These are phyloP conservation scores for Xylaria cubensis DNA, from an alignment of 495 filamentous ascomycete species.

Conservation along the genomic window DNA sequence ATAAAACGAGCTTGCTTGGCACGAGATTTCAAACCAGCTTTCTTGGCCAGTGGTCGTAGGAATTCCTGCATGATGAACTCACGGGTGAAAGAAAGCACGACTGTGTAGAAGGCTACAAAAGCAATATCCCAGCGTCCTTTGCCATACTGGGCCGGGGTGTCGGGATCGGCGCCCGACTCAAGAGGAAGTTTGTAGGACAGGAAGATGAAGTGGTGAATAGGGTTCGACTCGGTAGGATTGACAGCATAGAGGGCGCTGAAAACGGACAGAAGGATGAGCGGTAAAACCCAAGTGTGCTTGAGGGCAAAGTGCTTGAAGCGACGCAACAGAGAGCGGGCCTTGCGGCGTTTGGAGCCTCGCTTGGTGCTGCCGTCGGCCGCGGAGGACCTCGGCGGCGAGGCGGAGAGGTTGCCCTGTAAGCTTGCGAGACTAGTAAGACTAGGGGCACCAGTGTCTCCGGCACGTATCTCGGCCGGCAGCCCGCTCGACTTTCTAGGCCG, in stretches of 20 bases:
- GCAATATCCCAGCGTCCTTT: slow-evolving; percentile 96
- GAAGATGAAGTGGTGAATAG: slow-evolving; percentile 86
- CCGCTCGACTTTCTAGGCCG: slow-evolving; percentile 57
- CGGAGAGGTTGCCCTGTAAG: slow-evolving; percentile 32
- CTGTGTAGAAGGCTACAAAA: slow-evolving; percentile 89
- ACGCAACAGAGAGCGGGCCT: slow-evolving; percentile 66
- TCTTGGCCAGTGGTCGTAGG: slow-evolving; percentile 77
- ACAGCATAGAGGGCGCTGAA: slow-evolving; percentile 73
- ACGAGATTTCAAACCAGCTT: slow-evolving; percentile 71
- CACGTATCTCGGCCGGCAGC: slow-evolving; percentile 50
- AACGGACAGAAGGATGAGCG: slow-evolving; percentile 70
- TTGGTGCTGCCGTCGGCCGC: slow-evolving; percentile 38
- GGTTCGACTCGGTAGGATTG: slow-evolving; percentile 83
- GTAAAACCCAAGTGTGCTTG: slow-evolving; percentile 82
- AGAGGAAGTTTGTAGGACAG: slow-evolving; percentile 82
- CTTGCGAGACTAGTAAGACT: slow-evolving; percentile 52
- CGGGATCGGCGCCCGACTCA: slow-evolving; percentile 53
- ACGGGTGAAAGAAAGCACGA: slow-evolving; percentile 90
- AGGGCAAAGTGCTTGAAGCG: slow-evolving; percentile 70
- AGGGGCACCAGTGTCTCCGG: slow-evolving; percentile 57
- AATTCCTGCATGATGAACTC: slow-evolving; percentile 97
- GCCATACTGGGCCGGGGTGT: slow-evolving; percentile 76
- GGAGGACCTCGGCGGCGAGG: slow-evolving; percentile 18
- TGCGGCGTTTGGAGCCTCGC: slow-evolving; percentile 60
- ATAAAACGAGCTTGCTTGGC: slow-evolving; percentile 92